Percentiles rank a stretch among this genome's conserved stretches.
These are phyloP conservation scores for Odonthalia washingtoniensis DNA, from an alignment of 31 red algal genomes.

Conservation along the genomic window DNA sequence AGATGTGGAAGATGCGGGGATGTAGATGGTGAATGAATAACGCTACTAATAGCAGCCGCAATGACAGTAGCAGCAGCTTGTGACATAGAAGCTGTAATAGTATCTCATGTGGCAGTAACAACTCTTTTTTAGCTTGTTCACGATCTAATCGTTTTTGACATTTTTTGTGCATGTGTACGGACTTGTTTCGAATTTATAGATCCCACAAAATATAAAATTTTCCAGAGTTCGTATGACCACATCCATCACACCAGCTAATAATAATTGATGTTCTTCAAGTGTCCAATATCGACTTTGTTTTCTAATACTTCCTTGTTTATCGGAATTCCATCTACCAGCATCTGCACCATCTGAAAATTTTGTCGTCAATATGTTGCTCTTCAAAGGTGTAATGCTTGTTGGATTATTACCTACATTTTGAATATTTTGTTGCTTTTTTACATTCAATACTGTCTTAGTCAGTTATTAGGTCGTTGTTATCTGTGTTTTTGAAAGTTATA, in stretches of 20 bases:
- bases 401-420: no score
- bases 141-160: slow-evolving; percentile 78
- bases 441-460: no score
- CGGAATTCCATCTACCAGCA: no score
- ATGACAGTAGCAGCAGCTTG: slow-evolving; percentile 63
- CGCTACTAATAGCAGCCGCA: slow-evolving; percentile 55
- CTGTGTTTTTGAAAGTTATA: no score
- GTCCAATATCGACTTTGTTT: slow-evolving; percentile 98
- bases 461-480: no score
- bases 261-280: slow-evolving; percentile 94
- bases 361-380: no score
- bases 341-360: no score
- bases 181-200: slow-evolving; percentile 95
- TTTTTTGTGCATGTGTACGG: slow-evolving; percentile 98
- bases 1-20: background rate
- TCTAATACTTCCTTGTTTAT: slow-evolving; percentile 37
- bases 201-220: slow-evolving; percentile 87
- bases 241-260: slow-evolving; percentile 87
- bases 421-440: no score
- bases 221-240: slow-evolving; percentile 82
- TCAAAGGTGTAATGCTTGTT: no score
- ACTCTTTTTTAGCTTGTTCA: slow-evolving; percentile 66
- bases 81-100: background rate
- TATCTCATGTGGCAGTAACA: background rate
- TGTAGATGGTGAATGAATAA: slow-evolving; percentile 55